phyloP scores from a whole-genome alignment of 202 grass and related monocot genomes.

The Bolboschoenoplectus hybrid region DNA sequence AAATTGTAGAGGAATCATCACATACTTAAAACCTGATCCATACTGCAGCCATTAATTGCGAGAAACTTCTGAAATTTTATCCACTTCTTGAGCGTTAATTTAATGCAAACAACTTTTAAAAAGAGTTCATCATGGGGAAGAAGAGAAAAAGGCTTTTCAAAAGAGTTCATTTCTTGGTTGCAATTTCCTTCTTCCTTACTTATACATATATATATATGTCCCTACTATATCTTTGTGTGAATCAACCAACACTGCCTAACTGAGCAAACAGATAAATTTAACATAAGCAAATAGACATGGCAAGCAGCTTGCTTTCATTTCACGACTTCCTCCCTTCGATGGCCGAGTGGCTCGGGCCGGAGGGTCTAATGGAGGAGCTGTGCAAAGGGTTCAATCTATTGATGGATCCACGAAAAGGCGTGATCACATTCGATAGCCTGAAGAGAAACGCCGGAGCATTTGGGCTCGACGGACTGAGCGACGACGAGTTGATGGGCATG shows the following conservation, averaged over 20 bases:
- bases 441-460: constrained; percentile 36
- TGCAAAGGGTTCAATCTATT: constrained; percentile 52
- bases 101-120: constrained; percentile 18
- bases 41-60: background rate
- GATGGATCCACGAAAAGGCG: constrained; percentile 38
- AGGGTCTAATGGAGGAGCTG: constrained; percentile 50
- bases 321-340: constrained; percentile 49
- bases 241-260: background rate
- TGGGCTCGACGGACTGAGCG: constrained; percentile 40
- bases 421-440: constrained; percentile 48
- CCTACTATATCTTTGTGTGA: background rate
- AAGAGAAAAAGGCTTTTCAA: constrained; percentile 33
- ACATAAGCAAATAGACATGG: background rate
- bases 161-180: constrained; percentile 24
- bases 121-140: background rate
- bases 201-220: background rate
- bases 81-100: constrained; percentile 1
- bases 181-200: constrained; percentile 32
- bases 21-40: background rate
- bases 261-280: background rate
- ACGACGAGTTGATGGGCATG: constrained; percentile 45
- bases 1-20: background rate
- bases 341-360: constrained; percentile 41
- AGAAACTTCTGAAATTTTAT: constrained; percentile 27
- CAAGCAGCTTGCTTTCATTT: constrained; percentile 34